These are phyloP conservation scores for Botryotinia globosa DNA, from an alignment of 2,329 filamentous ascomycete species.

Conservation along the genomic window DNA sequence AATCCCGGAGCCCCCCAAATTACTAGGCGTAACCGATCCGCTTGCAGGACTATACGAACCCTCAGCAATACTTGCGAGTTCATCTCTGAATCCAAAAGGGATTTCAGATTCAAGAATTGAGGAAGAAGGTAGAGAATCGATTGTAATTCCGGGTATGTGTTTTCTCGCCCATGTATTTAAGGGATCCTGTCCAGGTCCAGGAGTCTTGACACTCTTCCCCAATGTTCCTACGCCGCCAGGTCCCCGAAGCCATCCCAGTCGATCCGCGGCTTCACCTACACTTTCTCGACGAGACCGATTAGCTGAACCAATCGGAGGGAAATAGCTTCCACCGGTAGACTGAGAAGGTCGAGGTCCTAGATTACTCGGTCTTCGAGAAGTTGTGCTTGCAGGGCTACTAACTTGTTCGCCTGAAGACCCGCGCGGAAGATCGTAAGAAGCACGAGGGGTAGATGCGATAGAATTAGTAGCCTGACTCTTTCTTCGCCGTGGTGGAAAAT, in stretches of 20 bases:
- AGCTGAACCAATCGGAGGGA: constrained; percentile 33
- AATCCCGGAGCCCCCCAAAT: constrained; percentile 44
- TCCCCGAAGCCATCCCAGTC: constrained; percentile 67
- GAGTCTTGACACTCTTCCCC: constrained; percentile 64
- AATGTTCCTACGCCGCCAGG: constrained; percentile 89
- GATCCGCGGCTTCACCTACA: constrained; percentile 41
- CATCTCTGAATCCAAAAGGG: constrained; percentile 49
- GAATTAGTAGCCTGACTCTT: constrained; percentile 57
- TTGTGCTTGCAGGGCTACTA: constrained; percentile 29
- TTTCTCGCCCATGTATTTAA: constrained; percentile 82
- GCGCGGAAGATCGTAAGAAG: constrained; percentile 33
- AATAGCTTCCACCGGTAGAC: constrained; percentile 31
- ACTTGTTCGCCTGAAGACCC: constrained; percentile 27
- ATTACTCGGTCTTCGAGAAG: constrained; percentile 31
- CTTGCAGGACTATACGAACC: constrained; percentile 30
- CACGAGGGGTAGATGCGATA: constrained; percentile 59
- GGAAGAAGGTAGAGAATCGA: constrained; percentile 65
- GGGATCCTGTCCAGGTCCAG: constrained; percentile 79
- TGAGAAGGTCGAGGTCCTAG: constrained; percentile 29
- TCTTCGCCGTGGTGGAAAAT: constrained; percentile 92
- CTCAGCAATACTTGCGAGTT: constrained; percentile 46
- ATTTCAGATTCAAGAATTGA: constrained; percentile 62
- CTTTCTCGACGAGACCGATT: constrained; percentile 36
- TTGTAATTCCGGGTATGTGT: constrained; percentile 75
- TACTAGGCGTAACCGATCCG: constrained; percentile 44